Base-by-base conservation (phyloP, 768 basidiomycete genomes). In the Agaricus sinodeliciosus region DNA sequence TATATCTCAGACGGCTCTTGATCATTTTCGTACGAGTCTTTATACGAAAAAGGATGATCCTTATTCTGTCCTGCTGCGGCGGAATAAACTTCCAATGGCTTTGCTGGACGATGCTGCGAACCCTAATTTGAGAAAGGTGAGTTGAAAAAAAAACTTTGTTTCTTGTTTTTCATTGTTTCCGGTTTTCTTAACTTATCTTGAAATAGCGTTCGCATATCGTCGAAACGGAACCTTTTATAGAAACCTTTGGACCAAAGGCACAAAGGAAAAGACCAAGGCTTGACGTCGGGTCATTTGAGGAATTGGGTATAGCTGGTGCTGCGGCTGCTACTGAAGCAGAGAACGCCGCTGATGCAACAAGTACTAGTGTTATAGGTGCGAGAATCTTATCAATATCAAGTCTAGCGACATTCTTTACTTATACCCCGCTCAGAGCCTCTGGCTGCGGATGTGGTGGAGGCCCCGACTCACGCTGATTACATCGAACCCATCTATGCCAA, bases 31-130 rank as follows among this genome's bases (percentile, higher is more conserved):
- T 48, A 92, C 89, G 12, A 92, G 90, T 62, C 79, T 99, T 42
- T 76, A 81, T 19, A 74, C 79, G 11, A 91, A 84, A 67, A 91
- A 92, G 61, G 79, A 90, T 69, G 94, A 98, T 62, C 96, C 96
- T 0, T 99, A 98, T 65, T 94, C 93, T 8, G 95, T 99, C 9
- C 79, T 99, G 31, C 68, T 99, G 46, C 85, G 87, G 55, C 79
- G 94, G 54, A 98, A 97, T 71, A 98, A 98, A 69, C 77, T 99
- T 12, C 95, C 95, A 3, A 96, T 99, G 94, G 91, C 90, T 8
- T 74, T 99, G 39, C 74, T 99, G 34, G 92, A 95, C 59, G 94
- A 96, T 66, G 85, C 90, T 31, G 79, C 81, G 4, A 94, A 93
- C 60, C 85, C 87, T 1, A 82, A 85, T 63, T 59, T 73, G 39